phyloP scores from a whole-genome alignment of 179 eudicot genomes.

The Patellifolia procumbens region DNA sequence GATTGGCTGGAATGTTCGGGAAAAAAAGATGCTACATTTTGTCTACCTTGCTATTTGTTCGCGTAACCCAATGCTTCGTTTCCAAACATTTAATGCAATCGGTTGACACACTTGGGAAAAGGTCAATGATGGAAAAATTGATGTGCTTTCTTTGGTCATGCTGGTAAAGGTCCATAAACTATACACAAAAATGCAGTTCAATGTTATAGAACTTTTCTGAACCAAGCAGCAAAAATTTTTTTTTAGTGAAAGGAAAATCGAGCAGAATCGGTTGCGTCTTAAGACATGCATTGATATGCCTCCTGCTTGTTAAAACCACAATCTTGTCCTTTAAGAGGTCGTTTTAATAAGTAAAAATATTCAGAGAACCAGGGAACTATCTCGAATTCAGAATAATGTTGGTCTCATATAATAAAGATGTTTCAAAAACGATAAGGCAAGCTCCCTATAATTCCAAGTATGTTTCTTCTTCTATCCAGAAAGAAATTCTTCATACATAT shows the following conservation, averaged over 20 bases:
- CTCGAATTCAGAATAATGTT: slow-evolving; percentile 1
- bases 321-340: no score
- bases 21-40: slow-evolving; percentile 15
- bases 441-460: slow-evolving; percentile 13
- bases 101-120: slow-evolving; percentile 11
- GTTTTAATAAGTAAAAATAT: no score
- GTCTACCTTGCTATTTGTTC: slow-evolving; percentile 7
- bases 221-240: no score
- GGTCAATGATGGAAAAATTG: neutral
- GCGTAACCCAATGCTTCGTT: neutral
- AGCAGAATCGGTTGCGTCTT: no score
- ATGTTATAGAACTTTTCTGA: no score
- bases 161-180: slow-evolving; percentile 2
- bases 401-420: neutral
- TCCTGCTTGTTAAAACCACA: neutral
- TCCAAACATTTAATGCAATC: neutral
- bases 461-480: neutral
- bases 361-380: slow-evolving; percentile 19
- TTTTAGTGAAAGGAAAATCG: no score
- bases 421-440: neutral
- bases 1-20: no score
- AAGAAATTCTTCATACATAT: slow-evolving; percentile 15
- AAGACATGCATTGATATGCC: slow-evolving; percentile 1
- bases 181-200: neutral
- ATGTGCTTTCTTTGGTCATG: slow-evolving; percentile 1